These are phyloP conservation scores for Paspalum vaginatum DNA, from an alignment of 176 grass and related monocot species.

Conservation along the genomic window DNA sequence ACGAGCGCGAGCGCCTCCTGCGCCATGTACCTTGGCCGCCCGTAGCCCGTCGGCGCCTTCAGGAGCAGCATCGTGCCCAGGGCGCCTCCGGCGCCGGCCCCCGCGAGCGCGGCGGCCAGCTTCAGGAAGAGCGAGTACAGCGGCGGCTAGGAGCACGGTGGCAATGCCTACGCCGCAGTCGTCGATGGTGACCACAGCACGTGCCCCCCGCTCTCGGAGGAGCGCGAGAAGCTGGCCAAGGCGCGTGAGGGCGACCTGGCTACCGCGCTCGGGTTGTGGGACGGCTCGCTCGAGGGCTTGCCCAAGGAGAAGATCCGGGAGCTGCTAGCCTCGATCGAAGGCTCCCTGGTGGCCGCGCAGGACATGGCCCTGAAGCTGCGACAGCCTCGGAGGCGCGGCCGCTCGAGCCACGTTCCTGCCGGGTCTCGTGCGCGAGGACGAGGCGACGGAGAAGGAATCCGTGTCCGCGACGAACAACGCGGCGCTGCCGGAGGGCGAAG, in stretches of 20 bases:
- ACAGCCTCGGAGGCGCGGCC: background rate
- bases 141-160: too few species aligned
- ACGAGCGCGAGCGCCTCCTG: too few species aligned
- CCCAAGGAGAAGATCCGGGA: background rate
- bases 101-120: too few species aligned
- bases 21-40: too few species aligned
- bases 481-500: background rate
- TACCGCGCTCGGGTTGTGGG: background rate
- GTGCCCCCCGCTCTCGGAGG: background rate
- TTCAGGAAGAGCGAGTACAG: too few species aligned
- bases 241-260: background rate
- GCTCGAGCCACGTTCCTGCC: background rate
- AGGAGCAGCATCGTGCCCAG: too few species aligned
- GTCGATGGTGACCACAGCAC: too few species aligned
- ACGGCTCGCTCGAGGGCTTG: conserved; percentile 17
- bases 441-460: background rate
- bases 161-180: too few species aligned
- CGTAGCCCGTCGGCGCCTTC: too few species aligned
- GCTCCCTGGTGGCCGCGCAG: background rate
- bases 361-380: conserved; percentile 15
- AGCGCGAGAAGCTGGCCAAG: conserved; percentile 18
- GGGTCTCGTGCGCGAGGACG: background rate
- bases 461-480: background rate
- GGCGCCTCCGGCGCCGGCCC: too few species aligned
- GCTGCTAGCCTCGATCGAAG: conserved; percentile 32